Percentiles rank a stretch among this genome's conserved stretches.
phyloP scores from a whole-genome alignment of 2,329 filamentous ascomycete genomes.

The Fusarium xyrophilum region DNA sequence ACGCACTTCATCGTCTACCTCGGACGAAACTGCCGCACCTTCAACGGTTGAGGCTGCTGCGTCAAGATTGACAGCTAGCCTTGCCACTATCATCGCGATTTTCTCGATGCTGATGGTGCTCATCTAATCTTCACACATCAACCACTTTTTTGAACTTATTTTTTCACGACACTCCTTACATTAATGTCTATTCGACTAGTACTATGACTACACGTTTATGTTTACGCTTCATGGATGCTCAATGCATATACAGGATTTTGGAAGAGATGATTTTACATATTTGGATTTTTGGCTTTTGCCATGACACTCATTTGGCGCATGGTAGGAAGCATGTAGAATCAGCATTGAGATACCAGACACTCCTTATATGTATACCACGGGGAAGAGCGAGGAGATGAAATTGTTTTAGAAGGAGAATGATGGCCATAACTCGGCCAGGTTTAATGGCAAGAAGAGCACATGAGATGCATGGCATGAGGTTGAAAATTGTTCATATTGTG shows the following conservation, averaged over 20 bases:
- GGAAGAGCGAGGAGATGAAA: neutral
- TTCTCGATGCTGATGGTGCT: conserved; percentile 33
- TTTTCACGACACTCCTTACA: conserved; percentile 39
- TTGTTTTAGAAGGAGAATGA: neutral
- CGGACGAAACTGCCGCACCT: conserved; percentile 18
- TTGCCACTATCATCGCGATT: conserved; percentile 31
- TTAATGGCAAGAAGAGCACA: conserved; percentile 12
- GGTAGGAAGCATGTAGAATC: conserved; percentile 26
- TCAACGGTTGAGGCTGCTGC: conserved; percentile 31
- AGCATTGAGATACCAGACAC: conserved; percentile 38
- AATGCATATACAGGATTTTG: conserved; percentile 12
- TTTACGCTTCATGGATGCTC: conserved; percentile 33
- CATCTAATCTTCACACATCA: conserved; percentile 29
- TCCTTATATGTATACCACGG: conserved; percentile 26
- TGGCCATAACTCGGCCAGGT: neutral
- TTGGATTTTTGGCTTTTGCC: conserved; percentile 25
- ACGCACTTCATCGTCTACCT: conserved; percentile 25
- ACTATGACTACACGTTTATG: conserved; percentile 24
- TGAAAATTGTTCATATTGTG: conserved; percentile 18
- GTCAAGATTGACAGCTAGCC: conserved; percentile 25
- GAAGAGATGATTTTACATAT: conserved; percentile 5
- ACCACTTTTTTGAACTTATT: neutral
- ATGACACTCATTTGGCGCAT: conserved; percentile 39
- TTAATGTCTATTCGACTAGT: conserved; percentile 29
- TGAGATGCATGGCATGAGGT: neutral